These are phyloP conservation scores for Entonaema liquescens DNA, from an alignment of 495 filamentous ascomycete species.

Conservation along the genomic window DNA sequence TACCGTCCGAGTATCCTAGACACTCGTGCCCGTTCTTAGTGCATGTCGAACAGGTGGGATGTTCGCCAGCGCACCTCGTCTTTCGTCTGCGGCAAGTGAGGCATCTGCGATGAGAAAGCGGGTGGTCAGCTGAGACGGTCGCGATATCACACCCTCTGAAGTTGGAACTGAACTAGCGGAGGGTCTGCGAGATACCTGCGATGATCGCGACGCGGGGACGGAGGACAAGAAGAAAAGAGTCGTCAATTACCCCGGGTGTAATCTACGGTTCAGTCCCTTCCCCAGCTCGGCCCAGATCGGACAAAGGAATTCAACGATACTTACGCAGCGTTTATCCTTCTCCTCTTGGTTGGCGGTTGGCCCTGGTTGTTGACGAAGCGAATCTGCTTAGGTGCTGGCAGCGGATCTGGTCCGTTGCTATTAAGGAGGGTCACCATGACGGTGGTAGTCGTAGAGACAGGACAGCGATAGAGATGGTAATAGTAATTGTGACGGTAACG, in stretches of 20 bases:
- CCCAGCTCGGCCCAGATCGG: slow-evolving; percentile 25
- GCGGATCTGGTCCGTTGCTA: slow-evolving; percentile 44
- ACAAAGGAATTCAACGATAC: slow-evolving; percentile 49
- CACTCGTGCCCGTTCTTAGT: slow-evolving; percentile 77
- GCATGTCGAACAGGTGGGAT: slow-evolving; percentile 78
- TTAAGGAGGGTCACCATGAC: slow-evolving; percentile 55
- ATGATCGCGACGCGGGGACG: slow-evolving; percentile 28
- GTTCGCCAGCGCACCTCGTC: slow-evolving; percentile 82
- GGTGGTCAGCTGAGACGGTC: slow-evolving; percentile 26
- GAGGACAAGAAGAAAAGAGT: slow-evolving; percentile 31
- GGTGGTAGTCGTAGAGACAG: neutral
- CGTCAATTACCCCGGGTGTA: slow-evolving; percentile 30
- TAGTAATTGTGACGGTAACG: neutral
- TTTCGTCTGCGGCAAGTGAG: slow-evolving; percentile 84
- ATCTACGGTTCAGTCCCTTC: slow-evolving; percentile 22
- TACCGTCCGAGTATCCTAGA: slow-evolving; percentile 68
- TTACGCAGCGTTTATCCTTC: slow-evolving; percentile 84
- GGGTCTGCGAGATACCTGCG: slow-evolving; percentile 35
- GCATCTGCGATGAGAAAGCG: slow-evolving; percentile 60
- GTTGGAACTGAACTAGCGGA: slow-evolving; percentile 44
- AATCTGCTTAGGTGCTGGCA: slow-evolving; percentile 65
- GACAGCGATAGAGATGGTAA: neutral
- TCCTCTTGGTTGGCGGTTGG: slow-evolving; percentile 79
- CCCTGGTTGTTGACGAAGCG: slow-evolving; percentile 85
- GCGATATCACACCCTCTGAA: slow-evolving; percentile 32